These are phyloP conservation scores for Trametes polyzona DNA, from an alignment of 1,284 basidiomycete species.

Conservation along the genomic window DNA sequence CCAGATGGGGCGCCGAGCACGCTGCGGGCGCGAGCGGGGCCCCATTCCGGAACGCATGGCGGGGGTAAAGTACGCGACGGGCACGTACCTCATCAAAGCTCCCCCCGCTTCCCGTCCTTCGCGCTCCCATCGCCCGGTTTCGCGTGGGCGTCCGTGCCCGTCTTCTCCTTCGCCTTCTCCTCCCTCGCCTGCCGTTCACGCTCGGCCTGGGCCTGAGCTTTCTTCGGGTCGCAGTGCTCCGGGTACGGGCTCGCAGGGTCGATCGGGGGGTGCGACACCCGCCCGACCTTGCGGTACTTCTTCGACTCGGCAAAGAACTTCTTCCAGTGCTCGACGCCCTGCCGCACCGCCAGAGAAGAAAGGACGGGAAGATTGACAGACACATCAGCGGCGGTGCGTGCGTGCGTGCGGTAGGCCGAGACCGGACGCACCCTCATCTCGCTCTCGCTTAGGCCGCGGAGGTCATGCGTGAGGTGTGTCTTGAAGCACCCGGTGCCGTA, in stretches of 20 bases:
- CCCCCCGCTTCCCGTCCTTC: slow-evolving; percentile 36
- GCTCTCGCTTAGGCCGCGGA: slow-evolving; percentile 74
- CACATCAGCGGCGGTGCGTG: slow-evolving; percentile 1
- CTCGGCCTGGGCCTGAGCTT: slow-evolving; percentile 33
- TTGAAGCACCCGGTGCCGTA: slow-evolving; percentile 94
- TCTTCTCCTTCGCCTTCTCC: slow-evolving; percentile 36
- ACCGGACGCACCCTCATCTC: slow-evolving; percentile 65
- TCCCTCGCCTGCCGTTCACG: slow-evolving; percentile 26
- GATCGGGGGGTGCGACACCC: slow-evolving; percentile 74
- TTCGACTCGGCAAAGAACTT: slow-evolving; percentile 84
- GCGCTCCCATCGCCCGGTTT: not conserved
- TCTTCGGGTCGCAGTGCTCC: slow-evolving; percentile 74
- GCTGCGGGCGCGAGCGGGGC: too few species aligned
- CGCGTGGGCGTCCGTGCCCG: too few species aligned
- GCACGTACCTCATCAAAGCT: slow-evolving; percentile 36
- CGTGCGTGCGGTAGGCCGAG: not conserved
- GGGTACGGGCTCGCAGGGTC: slow-evolving; percentile 81
- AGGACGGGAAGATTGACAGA: too few species aligned
- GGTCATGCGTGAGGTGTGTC: slow-evolving; percentile 87
- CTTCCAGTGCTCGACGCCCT: slow-evolving; percentile 88
- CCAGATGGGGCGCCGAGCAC: slow-evolving; percentile 2
- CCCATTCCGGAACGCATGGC: too few species aligned
- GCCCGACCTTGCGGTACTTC: slow-evolving; percentile 79
- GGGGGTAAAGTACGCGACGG: not conserved
- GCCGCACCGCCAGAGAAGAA: slow-evolving; percentile 1